Evolutionary conservation across 2,329 filamentous ascomycete genomes (phyloP), one percentile per base, ranked within the genome.

Genomic region (Leptosphaerulina australis): DNA sequence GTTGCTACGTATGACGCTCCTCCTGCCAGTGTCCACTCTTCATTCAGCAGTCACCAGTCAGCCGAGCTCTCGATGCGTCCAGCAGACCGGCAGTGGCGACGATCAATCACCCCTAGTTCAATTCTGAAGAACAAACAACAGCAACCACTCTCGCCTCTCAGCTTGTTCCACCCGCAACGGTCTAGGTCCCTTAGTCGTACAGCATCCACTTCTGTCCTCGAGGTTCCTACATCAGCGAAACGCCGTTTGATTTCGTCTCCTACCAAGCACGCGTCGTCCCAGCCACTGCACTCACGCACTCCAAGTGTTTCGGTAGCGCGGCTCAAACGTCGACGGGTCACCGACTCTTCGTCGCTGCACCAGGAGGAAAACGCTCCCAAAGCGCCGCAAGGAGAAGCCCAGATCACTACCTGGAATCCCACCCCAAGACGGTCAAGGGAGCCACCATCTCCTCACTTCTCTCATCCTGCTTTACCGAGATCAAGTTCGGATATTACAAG

Each of bases 1-100:
- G 81, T 85, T 58, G 82, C 85, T 41, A 77, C 79, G 4, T 79
- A 89, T 5, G 88, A 92, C 59, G 81, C 81, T 26, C 64, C 77
- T 3, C 74, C 80, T 1, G 30, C 51, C 6, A 80, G 77, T 53
- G 64, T 77, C 8, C 71, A 76, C 33, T 74, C 76, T 0, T 80
- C 79, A 0, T 81, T 81, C 53, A 62, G 53, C 40, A 72, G 69
- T 46, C 55, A 68, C 22, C 64, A 70, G 24, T 70, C 67, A 2
- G 47, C 65, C 2, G 55, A 68, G 30, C 44, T 72, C 3, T 65
- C 67, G 4, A 64, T 71, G 63, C 66, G 69, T n/a, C 69, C 68
- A 22, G 66, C 69, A 36, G 66, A 64, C 24, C 59, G 55, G n/a
- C 50, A 64, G 47, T 72, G 69, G 69, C 64, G 67, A 31, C 53